Conservation (phyloP, 2,329 filamentous ascomycete species). For the Gnomoniopsis sp. region DNA sequence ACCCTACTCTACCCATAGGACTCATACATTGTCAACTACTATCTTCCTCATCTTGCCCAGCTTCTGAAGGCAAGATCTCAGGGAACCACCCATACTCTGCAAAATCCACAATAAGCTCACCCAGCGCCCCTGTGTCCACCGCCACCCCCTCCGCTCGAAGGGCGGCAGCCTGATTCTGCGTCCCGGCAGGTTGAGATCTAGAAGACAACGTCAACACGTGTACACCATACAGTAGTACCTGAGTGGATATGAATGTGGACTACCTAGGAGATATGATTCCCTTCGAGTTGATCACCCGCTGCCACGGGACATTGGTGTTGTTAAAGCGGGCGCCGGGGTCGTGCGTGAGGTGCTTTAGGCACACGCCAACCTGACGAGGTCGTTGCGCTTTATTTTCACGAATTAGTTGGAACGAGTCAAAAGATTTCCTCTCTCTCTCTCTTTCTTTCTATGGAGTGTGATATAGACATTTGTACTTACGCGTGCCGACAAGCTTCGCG, state of each 20-base stretch:
- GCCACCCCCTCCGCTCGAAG: constrained; percentile 50
- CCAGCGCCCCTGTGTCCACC: constrained; percentile 45
- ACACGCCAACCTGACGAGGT: constrained; percentile 82
- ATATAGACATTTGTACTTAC: too few species aligned
- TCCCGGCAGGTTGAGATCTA: constrained; percentile 47
- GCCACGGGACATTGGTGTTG: constrained; percentile 82
- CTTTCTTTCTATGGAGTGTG: too few species aligned
- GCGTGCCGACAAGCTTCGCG: constrained; percentile 67
- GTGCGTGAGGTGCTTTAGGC: constrained; percentile 77
- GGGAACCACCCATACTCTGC: constrained; percentile 56
- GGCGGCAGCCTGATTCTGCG: constrained; percentile 47
- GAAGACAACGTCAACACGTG: constrained; percentile 3
- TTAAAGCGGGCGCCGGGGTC: constrained; percentile 59
- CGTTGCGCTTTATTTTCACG: constrained; percentile 67
- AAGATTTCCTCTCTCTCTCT: too few species aligned
- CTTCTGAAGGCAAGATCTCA: constrained; percentile 42
- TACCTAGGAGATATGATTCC: constrained; percentile 83
- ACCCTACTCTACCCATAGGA: too few species aligned
- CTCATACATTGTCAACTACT: constrained; percentile 27
- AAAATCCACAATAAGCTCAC: constrained; percentile 51
- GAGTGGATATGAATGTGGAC: too few species aligned
- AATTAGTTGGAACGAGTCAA: too few species aligned
- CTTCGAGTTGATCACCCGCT: constrained; percentile 85
- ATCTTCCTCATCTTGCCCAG: constrained; percentile 16
- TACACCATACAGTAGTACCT: not conserved